Evolutionary conservation across 2,329 filamentous ascomycete species (phyloP), one percentile per base, ranked within the genome.

Genomic region (Magnaporthiopsis incrustans): DNA sequence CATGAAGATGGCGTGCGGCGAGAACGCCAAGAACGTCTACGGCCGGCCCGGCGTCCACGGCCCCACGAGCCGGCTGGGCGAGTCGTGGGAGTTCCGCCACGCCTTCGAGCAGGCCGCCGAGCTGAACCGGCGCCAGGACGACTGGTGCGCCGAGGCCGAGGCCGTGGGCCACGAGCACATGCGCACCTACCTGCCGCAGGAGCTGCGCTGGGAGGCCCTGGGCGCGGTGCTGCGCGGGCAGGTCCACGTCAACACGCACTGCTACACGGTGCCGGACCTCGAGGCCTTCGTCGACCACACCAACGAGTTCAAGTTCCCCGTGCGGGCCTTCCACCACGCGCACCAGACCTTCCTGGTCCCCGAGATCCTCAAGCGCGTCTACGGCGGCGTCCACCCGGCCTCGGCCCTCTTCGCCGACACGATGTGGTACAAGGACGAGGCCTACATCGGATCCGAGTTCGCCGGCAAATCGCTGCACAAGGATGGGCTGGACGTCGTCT

Each of bases 1-100:
- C 73, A 88, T 91, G 80, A 90, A 91, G 76, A 90, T 90, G 87
- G 88, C 88, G 0, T 90, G 87, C 67, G 88, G 88, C 50, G 88
- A 90, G 74, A 90, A 90, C 69, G 77, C 87, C 1, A 89, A 89
- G 75, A 76, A 80, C 0, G 76, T 85, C 0, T 88, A 89, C 66
- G 86, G 86, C 12, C 78, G 77, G 59, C 70, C 76, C 5, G 85
- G 84, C 30, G 78, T 80, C 62, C 77, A 77, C 59, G 82, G 83
- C 0, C 86, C 85, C 0, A 79, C 79, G 64, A 89, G 84, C 66
- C 78, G 88, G 1, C 76, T 90, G 70, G 88, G 88, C 11, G 87
- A 90, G 74, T 87, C 86, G 60, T 90, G 85, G 81, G 82, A 86
- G 67, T 88, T 90, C 69, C 81, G 88, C 2, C 86, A 87, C 65